Evolutionary conservation across 139 green algal genomes (phyloP).

Genomic region (Closterium sp.): DNA sequence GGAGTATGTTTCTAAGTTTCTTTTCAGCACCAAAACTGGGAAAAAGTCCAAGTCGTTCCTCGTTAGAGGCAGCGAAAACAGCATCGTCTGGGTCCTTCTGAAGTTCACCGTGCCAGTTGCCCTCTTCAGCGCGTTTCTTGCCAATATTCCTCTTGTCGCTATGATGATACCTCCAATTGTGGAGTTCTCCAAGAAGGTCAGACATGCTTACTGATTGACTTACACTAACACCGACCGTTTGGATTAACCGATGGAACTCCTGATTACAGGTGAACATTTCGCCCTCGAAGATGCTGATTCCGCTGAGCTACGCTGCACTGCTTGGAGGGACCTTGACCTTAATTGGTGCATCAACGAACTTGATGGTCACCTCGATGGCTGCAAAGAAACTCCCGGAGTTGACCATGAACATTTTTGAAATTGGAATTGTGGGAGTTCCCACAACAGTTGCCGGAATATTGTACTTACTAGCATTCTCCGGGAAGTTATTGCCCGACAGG

Average conservation of each 20-base stretch:
- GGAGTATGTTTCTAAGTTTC: conserved; percentile 25
- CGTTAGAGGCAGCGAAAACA: neutral
- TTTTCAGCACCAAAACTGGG: conserved; percentile 30
- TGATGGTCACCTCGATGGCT: conserved; percentile 67
- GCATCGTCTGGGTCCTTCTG: conserved; percentile 36
- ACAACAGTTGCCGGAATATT: conserved; percentile 38
- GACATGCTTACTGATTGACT: neutral
- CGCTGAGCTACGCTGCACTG: conserved; percentile 70
- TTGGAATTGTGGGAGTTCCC: conserved; percentile 34
- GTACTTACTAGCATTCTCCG: conserved; percentile 13
- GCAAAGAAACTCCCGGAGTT: conserved; percentile 28
- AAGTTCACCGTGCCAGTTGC: conserved; percentile 41
- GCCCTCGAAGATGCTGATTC: conserved; percentile 67
- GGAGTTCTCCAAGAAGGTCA: conserved; percentile 35
- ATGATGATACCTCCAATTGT: conserved; percentile 61
- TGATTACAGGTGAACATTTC: conserved; percentile 36
- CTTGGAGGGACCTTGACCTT: conserved; percentile 76
- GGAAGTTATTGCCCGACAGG: conserved; percentile 38
- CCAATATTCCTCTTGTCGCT: conserved; percentile 78
- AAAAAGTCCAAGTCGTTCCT: conserved; percentile 8
- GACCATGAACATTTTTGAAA: conserved; percentile 38
- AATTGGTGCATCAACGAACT: conserved; percentile 81
- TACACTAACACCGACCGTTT: neutral
- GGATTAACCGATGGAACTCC: neutral
- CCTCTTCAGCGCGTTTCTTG: conserved; percentile 70